phyloP scores from a whole-genome alignment of 495 filamentous ascomycete species.

The Viridothelium virens region DNA sequence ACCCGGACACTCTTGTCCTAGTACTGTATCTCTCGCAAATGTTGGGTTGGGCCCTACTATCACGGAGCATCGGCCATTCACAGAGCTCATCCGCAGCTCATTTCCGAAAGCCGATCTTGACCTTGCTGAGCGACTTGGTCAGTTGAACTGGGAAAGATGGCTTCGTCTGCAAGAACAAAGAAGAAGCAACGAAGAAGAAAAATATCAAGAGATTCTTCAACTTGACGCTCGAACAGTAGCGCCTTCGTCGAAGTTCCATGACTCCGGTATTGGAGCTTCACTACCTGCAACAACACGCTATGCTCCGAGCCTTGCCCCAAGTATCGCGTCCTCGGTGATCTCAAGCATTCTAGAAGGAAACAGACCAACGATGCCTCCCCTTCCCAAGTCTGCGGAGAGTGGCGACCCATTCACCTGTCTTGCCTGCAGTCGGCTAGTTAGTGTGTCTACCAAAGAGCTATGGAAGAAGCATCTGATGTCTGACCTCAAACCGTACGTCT shows the following conservation, averaged over 20 bases:
- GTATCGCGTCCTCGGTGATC: not conserved
- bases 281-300: not conserved
- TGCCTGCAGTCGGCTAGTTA: not conserved
- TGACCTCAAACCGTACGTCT: not conserved
- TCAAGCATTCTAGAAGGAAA: not conserved
- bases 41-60: not conserved
- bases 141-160: not conserved
- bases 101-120: not conserved
- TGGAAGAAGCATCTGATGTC: constrained; percentile 1
- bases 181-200: not conserved
- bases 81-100: not conserved
- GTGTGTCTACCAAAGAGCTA: not conserved
- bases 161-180: not conserved
- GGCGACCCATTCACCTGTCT: not conserved
- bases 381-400: not conserved
- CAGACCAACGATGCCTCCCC: not conserved
- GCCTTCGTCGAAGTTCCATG: not conserved
- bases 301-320: not conserved
- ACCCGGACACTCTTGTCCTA: too few species aligned
- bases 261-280: not conserved
- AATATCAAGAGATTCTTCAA: not conserved
- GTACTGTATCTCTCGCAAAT: not conserved
- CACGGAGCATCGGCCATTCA: not conserved
- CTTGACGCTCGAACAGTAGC: not conserved
- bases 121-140: not conserved